Evolutionary conservation across 352 stramenopile species (phyloP), one percentile per base, ranked within the genome.

Genomic region (Phytopythium helicoides): DNA sequence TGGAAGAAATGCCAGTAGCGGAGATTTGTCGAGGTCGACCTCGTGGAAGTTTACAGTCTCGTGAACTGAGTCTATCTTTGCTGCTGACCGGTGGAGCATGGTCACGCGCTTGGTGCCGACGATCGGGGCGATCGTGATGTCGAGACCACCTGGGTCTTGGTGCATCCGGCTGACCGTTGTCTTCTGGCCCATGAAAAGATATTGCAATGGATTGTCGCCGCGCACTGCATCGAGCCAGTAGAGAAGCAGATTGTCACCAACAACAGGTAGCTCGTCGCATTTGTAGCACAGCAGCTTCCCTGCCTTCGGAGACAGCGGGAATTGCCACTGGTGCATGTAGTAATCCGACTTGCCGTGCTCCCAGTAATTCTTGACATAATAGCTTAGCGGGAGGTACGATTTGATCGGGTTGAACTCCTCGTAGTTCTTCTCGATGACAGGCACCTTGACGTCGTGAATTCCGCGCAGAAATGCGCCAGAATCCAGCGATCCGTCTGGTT

Each of bases 251-350:
- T 98, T 96, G 60, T 97, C 86, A 6, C 89, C 89, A 21, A 98
- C 64, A 48, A 97, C 89, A n/a, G 76, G 70, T 34, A 96, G 76
- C 42, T 93, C 87, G 22, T 95, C 68, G 51, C 86, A 95, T 51
- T 89, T 89, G 66, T 92, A 88, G 56, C 78, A 89, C 19, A 92
- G 65, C 39, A 94, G 51, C 54, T 95, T 94, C 2, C 67, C 66
- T 9, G 68, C 81, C 50, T 86, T 86, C 12, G 76, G 71, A 54
- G 68, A 73, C 54, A 97, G 60, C 7, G 93, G 91, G 65, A 98
- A 98, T 61, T 98, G 93, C 93, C 93, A 98, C 73, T 98, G 93
- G 51, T 98, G 93, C 58, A 98, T 66, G 56, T 98, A 98, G 41
- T 97, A 86, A 39, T 89, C 81, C 18, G 77, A 67, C 40, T 83